Conservation (phyloP, 805 yeast genomes). For the Tetrapisispora pingtungensis region DNA sequence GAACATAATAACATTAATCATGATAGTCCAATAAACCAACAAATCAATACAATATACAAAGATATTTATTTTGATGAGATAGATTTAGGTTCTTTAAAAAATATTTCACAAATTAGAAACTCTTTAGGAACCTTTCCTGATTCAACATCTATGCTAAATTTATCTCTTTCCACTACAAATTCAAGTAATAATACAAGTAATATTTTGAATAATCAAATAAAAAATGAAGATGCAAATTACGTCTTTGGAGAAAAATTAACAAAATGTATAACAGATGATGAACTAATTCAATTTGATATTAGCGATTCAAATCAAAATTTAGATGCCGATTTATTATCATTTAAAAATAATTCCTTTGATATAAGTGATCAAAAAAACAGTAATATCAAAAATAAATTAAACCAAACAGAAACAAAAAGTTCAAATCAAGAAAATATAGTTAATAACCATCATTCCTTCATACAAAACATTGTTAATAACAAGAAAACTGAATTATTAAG, state of each 20-base stretch:
- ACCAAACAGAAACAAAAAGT: background rate
- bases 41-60: background rate
- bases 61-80: background rate
- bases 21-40: no score
- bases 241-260: background rate
- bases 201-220: background rate
- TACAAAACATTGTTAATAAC: conserved; percentile 3
- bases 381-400: background rate
- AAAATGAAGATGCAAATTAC: background rate
- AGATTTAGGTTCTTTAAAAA: background rate
- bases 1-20: background rate
- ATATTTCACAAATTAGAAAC: background rate
- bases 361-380: background rate
- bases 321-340: background rate
- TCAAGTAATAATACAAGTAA: background rate
- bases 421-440: background rate
- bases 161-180: background rate
- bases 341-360: background rate
- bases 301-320: background rate
- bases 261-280: conserved; percentile 1
- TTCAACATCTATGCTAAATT: background rate
- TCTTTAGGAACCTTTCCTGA: background rate
- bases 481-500: conserved; percentile 19
- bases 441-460: conserved; percentile 1
- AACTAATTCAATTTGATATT: background rate